A percentile compares a stretch with the other conserved stretches of the same genome.
phyloP scores from a whole-genome alignment of 2,329 filamentous ascomycete genomes.

The Sclerotiophoma versabilis region DNA sequence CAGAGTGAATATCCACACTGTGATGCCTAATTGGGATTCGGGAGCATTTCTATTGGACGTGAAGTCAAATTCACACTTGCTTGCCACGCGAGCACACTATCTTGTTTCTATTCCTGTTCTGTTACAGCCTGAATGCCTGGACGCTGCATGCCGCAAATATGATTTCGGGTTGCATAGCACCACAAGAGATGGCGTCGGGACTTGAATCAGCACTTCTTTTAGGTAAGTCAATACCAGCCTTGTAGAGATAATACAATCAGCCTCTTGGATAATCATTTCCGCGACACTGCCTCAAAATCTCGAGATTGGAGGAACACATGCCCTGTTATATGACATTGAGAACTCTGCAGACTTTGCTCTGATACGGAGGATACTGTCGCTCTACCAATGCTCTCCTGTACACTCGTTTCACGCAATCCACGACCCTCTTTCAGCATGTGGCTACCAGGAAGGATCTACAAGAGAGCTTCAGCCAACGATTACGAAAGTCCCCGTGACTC shows the following conservation, averaged over 20 bases:
- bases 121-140: constrained; percentile 5
- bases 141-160: background rate
- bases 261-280: constrained; percentile 11
- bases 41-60: background rate
- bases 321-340: background rate
- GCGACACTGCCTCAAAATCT: constrained; percentile 24
- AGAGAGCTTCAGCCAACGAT: constrained; percentile 7
- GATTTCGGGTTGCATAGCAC: background rate
- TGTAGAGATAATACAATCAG: constrained; percentile 4
- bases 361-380: background rate
- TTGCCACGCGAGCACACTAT: constrained; percentile 4
- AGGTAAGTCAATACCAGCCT: background rate
- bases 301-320: background rate
- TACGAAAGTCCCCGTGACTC: constrained; percentile 10
- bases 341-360: background rate
- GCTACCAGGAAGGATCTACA: constrained; percentile 22
- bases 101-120: constrained; percentile 17
- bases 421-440: constrained; percentile 18
- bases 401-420: constrained; percentile 8
- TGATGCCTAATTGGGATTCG: background rate
- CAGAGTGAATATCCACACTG: background rate
- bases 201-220: constrained; percentile 8
- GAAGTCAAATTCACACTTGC: background rate
- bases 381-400: constrained; percentile 1
- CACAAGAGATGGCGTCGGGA: background rate